A percentile compares a stretch with the other conserved stretches of the same genome.
phyloP scores from a whole-genome alignment of 164 flowering plant species.

The Macadamia tetraphylla region DNA sequence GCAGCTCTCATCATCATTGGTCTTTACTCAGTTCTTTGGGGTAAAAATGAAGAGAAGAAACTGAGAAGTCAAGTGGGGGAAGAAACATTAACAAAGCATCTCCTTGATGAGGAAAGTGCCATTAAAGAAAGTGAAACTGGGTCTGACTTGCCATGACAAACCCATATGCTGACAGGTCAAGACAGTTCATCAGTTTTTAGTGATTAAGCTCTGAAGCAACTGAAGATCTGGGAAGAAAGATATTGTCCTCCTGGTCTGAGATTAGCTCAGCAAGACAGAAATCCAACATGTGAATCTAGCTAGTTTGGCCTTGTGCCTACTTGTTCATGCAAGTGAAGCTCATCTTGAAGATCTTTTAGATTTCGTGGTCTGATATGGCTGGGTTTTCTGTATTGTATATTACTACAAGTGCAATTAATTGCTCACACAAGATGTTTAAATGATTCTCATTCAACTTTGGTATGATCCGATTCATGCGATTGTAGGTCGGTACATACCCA shows the following conservation, averaged over 20 bases:
- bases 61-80: constrained; percentile 29
- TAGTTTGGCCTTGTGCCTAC: not conserved
- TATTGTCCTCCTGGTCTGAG: constrained; percentile 8
- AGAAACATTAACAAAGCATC: constrained; percentile 33
- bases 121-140: constrained; percentile 12
- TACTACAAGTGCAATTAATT: not conserved
- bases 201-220: not conserved
- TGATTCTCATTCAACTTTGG: too few species aligned
- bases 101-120: constrained; percentile 28
- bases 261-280: constrained; percentile 8
- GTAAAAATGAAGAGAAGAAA: constrained; percentile 56
- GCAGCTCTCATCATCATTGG: constrained; percentile 59
- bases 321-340: constrained; percentile 4
- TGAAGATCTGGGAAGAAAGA: not conserved
- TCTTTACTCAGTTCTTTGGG: constrained; percentile 69
- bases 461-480: too few species aligned
- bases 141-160: constrained; percentile 29
- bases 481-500: too few species aligned
- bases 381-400: not conserved
- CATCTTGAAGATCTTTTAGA: not conserved
- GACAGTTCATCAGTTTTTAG: not conserved
- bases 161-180: not conserved
- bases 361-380: not conserved
- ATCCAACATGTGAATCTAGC: constrained; percentile 7
- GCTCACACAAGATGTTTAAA: not conserved